These are phyloP conservation scores for Pyrus communis DNA, from an alignment of 306 rosid genomes.

Conservation along the genomic window DNA sequence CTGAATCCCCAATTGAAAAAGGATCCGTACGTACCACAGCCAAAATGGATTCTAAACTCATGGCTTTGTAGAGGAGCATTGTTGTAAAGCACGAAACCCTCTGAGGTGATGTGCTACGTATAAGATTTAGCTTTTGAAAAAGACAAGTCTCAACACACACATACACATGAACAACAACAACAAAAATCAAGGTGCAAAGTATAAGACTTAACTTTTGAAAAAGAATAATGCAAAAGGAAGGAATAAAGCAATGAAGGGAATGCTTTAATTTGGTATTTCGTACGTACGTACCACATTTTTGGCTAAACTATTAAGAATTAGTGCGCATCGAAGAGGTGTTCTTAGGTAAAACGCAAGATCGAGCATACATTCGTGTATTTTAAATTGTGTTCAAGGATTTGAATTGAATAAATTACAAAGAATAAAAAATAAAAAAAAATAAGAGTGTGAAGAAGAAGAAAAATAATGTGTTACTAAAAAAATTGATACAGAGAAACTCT, in stretches of 20 bases:
- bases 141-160: not conserved
- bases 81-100: slow-evolving; percentile 7
- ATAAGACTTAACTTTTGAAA: not conserved
- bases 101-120: not conserved
- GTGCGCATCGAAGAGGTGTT: not conserved
- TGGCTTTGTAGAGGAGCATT: not conserved
- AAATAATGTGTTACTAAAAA: not conserved
- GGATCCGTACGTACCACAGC: slow-evolving; percentile 13
- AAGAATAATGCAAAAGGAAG: not conserved
- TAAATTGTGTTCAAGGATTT: not conserved
- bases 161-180: not conserved
- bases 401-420: too few relatives aligned
- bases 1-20: slow-evolving; percentile 26
- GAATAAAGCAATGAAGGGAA: not conserved
- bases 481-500: not conserved
- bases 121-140: not conserved
- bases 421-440: too few relatives aligned
- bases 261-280: not conserved
- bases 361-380: not conserved
- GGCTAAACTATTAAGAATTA: not conserved
- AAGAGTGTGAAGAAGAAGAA: too few relatives aligned
- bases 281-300: not conserved
- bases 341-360: not conserved
- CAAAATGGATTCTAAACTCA: slow-evolving; percentile 1
- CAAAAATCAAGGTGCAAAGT: not conserved